Percentiles rank a stretch among this genome's conserved stretches.
phyloP scores from a whole-genome alignment of 306 rosid genomes.

The Vicia villosa region DNA sequence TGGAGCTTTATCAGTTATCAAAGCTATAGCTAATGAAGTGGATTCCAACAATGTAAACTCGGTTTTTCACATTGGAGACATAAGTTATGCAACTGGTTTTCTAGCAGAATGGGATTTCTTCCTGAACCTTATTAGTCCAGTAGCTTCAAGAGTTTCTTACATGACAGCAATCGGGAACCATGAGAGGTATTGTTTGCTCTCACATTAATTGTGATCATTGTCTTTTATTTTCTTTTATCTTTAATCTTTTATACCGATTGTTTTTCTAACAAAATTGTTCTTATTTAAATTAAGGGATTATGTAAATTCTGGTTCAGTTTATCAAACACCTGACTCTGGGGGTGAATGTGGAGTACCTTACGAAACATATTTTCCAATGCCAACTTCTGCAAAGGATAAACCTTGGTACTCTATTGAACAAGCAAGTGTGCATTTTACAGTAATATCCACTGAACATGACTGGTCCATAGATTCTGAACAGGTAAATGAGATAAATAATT shows the following conservation, averaged over 20 bases:
- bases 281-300: conserved; percentile 60
- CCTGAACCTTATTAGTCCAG: conserved; percentile 59
- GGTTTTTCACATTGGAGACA: conserved; percentile 89
- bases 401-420: conserved; percentile 95
- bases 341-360: conserved; percentile 97
- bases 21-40: conserved; percentile 57
- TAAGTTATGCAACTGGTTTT: conserved; percentile 92
- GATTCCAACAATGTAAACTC: conserved; percentile 54
- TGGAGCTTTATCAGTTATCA: conserved; percentile 76
- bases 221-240: too few relatives aligned
- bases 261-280: too few relatives aligned
- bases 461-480: conserved; percentile 69
- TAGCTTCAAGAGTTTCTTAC: conserved; percentile 73
- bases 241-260: too few relatives aligned
- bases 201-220: not conserved
- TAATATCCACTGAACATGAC: conserved; percentile 85
- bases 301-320: conserved; percentile 56
- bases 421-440: conserved; percentile 74
- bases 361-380: conserved; percentile 87
- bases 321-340: conserved; percentile 72
- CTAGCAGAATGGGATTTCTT: conserved; percentile 91
- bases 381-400: conserved; percentile 66
- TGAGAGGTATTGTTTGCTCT: conserved; percentile 60
- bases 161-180: conserved; percentile 96
- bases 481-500: conserved; percentile 40